phyloP scores from a whole-genome alignment of 495 filamentous ascomycete genomes.

The Podospora sp. region DNA sequence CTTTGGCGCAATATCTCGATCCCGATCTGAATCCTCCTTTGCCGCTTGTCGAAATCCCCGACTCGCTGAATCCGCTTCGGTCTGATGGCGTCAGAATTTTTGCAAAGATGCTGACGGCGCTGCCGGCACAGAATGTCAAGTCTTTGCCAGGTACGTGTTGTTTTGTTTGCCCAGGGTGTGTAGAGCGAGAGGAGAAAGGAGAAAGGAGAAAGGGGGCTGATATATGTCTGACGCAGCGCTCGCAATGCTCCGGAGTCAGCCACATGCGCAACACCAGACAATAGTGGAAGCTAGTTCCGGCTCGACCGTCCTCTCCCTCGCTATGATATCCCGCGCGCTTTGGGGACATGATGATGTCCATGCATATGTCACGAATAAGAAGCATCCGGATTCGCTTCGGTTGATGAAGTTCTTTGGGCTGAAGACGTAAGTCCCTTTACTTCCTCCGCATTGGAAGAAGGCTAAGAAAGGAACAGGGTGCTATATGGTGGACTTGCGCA shows the following conservation, averaged over 20 bases:
- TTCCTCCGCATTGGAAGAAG: neutral
- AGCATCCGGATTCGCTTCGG: slow-evolving; percentile 53
- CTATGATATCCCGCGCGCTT: slow-evolving; percentile 57
- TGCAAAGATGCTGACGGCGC: slow-evolving; percentile 65
- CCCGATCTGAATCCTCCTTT: slow-evolving; percentile 59
- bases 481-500: slow-evolving; percentile 62
- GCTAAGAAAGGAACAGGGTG: slow-evolving; percentile 29
- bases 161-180: neutral
- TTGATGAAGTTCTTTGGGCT: slow-evolving; percentile 64
- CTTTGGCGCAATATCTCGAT: slow-evolving; percentile 59
- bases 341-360: slow-evolving; percentile 55
- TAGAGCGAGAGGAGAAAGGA: too few species aligned
- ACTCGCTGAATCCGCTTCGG: slow-evolving; percentile 56
- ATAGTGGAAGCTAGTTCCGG: slow-evolving; percentile 66
- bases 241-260: slow-evolving; percentile 50
- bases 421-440: slow-evolving; percentile 43
- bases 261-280: slow-evolving; percentile 43
- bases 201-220: neutral
- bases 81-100: slow-evolving; percentile 63
- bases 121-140: slow-evolving; percentile 67
- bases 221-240: slow-evolving; percentile 45
- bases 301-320: slow-evolving; percentile 63
- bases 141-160: slow-evolving; percentile 56
- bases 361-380: slow-evolving; percentile 65
- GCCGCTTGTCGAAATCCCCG: slow-evolving; percentile 62